Conservation (phyloP, 306 rosid species). For the Cajanus cajan region DNA sequence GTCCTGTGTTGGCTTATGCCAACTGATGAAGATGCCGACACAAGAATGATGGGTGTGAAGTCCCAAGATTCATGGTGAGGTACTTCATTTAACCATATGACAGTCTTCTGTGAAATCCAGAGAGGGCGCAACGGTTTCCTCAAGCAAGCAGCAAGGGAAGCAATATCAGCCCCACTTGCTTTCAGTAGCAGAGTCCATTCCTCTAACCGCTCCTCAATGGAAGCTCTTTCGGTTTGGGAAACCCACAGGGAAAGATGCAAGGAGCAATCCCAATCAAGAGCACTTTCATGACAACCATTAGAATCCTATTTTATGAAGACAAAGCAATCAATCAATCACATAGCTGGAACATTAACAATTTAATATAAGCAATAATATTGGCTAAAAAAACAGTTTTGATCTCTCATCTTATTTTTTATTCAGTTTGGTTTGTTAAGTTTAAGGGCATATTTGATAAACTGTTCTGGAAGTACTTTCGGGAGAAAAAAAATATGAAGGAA, state of each 20-base stretch:
- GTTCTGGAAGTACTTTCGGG: too few relatives aligned
- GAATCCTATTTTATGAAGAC: conserved; percentile 38
- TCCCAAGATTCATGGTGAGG: conserved; percentile 93
- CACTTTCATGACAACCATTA: conserved; percentile 22
- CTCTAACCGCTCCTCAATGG: conserved; percentile 63
- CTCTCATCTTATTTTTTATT: not conserved
- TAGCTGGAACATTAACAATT: not conserved
- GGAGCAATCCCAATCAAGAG: conserved; percentile 80
- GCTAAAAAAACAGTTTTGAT: not conserved
- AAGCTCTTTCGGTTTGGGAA: conserved; percentile 70
- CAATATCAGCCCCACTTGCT: conserved; percentile 76
- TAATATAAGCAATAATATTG: not conserved
- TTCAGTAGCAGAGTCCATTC: conserved; percentile 71
- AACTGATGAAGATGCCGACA: conserved; percentile 63
- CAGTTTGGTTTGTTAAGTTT: too few relatives aligned
- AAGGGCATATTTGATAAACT: too few relatives aligned
- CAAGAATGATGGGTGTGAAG: conserved; percentile 90
- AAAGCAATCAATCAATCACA: not conserved
- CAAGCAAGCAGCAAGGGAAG: conserved; percentile 60
- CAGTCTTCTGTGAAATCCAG: conserved; percentile 87
- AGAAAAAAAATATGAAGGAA: too few relatives aligned
- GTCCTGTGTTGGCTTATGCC: conserved; percentile 55
- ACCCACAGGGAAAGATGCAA: conserved; percentile 94
- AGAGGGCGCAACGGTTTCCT: conserved; percentile 85
- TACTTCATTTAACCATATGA: conserved; percentile 90